phyloP scores from a whole-genome alignment of 1,284 basidiomycete species.

The Marasmius fiardii region DNA sequence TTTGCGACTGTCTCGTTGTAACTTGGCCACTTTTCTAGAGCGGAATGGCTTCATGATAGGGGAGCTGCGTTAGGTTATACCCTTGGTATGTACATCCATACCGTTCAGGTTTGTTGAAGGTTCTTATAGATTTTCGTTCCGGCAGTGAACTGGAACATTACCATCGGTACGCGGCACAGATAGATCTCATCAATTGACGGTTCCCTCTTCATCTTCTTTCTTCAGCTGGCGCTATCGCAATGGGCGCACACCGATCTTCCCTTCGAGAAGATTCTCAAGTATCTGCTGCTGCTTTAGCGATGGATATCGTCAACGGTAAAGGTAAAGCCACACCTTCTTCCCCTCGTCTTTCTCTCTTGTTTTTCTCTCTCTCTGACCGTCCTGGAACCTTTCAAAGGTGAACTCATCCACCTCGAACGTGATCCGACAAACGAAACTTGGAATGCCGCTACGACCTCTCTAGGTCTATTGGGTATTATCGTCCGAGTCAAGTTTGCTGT shows the following conservation, averaged over 20 bases:
- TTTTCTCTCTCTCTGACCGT: background rate
- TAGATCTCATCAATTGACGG: too few relatives aligned
- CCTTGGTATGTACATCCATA: constrained; percentile 20
- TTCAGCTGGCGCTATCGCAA: constrained; percentile 32
- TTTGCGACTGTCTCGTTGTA: background rate
- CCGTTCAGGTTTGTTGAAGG: background rate
- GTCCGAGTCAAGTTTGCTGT: constrained; percentile 29
- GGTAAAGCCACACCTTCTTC: constrained; percentile 14
- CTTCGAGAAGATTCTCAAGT: constrained; percentile 33
- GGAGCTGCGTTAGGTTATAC: constrained; percentile 30
- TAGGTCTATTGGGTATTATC: constrained; percentile 31
- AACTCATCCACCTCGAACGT: constrained; percentile 28
- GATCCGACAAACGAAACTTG: constrained; percentile 28
- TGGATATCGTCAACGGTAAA: constrained; percentile 34
- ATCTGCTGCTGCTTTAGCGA: constrained; percentile 27
- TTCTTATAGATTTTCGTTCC: background rate
- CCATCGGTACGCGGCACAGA: too few relatives aligned
- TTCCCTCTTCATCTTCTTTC: too few relatives aligned
- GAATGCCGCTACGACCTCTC: constrained; percentile 32
- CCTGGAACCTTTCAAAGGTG: too few relatives aligned
- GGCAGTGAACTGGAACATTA: constrained; percentile 35
- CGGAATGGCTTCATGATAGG: constrained; percentile 30
- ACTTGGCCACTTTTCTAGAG: constrained; percentile 17
- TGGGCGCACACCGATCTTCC: constrained; percentile 34
- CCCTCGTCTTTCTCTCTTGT: background rate